These are phyloP conservation scores for Phytophthora palmivora DNA, from an alignment of 352 stramenopile genomes.

Conservation along the genomic window DNA sequence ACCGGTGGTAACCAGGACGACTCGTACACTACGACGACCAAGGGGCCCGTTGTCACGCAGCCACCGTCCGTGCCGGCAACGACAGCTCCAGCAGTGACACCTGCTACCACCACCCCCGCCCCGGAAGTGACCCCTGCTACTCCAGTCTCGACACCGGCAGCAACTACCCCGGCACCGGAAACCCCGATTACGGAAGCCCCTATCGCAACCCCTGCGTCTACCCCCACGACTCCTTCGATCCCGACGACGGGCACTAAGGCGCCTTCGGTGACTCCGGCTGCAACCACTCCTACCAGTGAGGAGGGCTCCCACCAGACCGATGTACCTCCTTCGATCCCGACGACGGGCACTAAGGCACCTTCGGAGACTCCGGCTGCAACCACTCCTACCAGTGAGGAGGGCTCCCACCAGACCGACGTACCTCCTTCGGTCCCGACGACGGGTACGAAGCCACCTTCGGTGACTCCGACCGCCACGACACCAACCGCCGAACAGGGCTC, in stretches of 20 bases:
- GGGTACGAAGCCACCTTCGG: slow-evolving; percentile 5
- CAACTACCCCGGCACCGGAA: slow-evolving; percentile 9
- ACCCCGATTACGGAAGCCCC: neutral
- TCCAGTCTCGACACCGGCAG: slow-evolving; percentile 1
- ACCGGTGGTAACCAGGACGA: slow-evolving; percentile 23
- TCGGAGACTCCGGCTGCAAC: slow-evolving; percentile 4
- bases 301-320: neutral
- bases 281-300: slow-evolving; percentile 9
- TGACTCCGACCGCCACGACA: slow-evolving; percentile 5
- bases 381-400: neutral
- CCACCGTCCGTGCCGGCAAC: slow-evolving; percentile 1
- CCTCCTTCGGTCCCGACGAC: slow-evolving; percentile 13
- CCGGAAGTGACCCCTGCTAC: slow-evolving; percentile 4
- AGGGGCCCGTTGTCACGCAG: slow-evolving; percentile 24
- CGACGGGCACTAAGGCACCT: slow-evolving; percentile 7
- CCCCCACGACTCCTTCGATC: slow-evolving; percentile 12
- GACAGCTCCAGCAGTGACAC: neutral
- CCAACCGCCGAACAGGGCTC: slow-evolving; percentile 16
- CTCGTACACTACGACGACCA: slow-evolving; percentile 29
- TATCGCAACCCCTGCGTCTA: slow-evolving; percentile 3
- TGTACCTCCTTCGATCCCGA: slow-evolving; percentile 3
- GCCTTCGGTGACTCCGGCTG: slow-evolving; percentile 10
- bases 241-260: slow-evolving; percentile 5
- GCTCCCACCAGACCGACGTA: neutral
- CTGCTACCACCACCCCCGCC: slow-evolving; percentile 9